Conservation (phyloP, 1,284 basidiomycete genomes). For the Xerocomus cyaneibrunnescens region DNA sequence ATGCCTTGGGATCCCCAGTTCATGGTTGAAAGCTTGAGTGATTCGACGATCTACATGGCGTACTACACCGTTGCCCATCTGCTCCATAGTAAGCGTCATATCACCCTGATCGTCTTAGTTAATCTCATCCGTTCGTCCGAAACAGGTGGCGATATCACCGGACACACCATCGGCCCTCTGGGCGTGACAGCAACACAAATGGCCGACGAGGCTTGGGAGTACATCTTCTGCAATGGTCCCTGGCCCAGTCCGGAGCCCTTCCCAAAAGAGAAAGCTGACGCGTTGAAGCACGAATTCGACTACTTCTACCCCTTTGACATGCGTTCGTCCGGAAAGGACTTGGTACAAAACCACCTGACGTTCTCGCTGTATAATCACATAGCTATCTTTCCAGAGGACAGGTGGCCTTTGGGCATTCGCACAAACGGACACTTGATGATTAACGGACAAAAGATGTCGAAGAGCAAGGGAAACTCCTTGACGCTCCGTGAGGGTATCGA, state of each 20-base stretch:
- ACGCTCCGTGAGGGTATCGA: slow-evolving; percentile 75
- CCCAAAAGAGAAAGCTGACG: slow-evolving; percentile 75
- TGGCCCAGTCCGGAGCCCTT: slow-evolving; percentile 73
- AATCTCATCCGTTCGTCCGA: neutral
- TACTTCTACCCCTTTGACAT: slow-evolving; percentile 99
- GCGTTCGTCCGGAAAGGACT: slow-evolving; percentile 98
- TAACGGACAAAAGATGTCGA: slow-evolving; percentile 99
- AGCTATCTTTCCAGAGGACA: slow-evolving; percentile 91
- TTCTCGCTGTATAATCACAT: slow-evolving; percentile 96
- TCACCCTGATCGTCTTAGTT: neutral
- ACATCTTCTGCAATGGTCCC: slow-evolving; percentile 78
- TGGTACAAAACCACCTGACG: slow-evolving; percentile 95
- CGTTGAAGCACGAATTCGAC: slow-evolving; percentile 88
- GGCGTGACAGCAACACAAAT: slow-evolving; percentile 89
- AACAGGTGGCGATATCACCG: slow-evolving; percentile 71
- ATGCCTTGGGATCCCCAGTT: slow-evolving; percentile 97
- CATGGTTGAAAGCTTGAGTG: slow-evolving; percentile 95
- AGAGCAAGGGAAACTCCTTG: slow-evolving; percentile 91
- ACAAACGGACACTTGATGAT: slow-evolving; percentile 97
- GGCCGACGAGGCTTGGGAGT: slow-evolving; percentile 98
- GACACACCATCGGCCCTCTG: slow-evolving; percentile 77
- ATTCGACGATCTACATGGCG: slow-evolving; percentile 99
- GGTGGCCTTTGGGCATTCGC: slow-evolving; percentile 92
- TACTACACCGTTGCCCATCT: slow-evolving; percentile 96
- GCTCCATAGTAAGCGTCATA: slow-evolving; percentile 64